A percentile compares a stretch with the other conserved stretches of the same genome.
phyloP scores from a whole-genome alignment of 192 early-diverging fungal genomes.

The Jimgerdemannia flammicorona region DNA sequence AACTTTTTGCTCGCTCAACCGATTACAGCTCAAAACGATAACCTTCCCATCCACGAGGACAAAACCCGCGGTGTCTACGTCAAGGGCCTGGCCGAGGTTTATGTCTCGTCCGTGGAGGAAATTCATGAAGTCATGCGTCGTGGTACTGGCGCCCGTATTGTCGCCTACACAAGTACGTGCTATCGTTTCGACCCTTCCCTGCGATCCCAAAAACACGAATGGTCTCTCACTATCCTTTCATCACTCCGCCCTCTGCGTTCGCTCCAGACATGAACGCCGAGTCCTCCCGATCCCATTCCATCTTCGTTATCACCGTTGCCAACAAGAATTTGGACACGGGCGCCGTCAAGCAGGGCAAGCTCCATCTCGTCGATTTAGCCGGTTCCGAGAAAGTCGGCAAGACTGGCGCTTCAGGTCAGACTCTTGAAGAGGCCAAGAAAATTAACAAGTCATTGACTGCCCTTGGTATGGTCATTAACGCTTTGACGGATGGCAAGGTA shows the following conservation, averaged over 20 bases:
- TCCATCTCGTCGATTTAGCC: conserved; percentile 95
- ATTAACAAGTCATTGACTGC: conserved; percentile 98
- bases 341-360: conserved; percentile 85
- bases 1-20: background rate
- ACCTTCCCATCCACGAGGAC: conserved; percentile 97
- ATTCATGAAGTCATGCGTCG: conserved; percentile 98
- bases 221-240: background rate
- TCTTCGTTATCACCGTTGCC: conserved; percentile 92
- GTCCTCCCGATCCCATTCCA: conserved; percentile 96
- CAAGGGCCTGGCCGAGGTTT: conserved; percentile 97
- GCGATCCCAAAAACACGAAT: background rate
- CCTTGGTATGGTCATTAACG: conserved; percentile 99
- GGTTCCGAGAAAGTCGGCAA: conserved; percentile 98
- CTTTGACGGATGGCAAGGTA: conserved; percentile 96
- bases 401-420: conserved; percentile 98
- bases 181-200: background rate
- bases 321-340: conserved; percentile 93
- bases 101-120: conserved; percentile 92
- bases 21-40: conserved; percentile 70
- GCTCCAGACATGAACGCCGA: conserved; percentile 95
- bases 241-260: too few species aligned
- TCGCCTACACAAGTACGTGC: conserved; percentile 85
- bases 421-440: conserved; percentile 98
- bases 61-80: conserved; percentile 97
- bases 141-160: conserved; percentile 83